These are phyloP conservation scores for Penicillium roqueforti DNA, from an alignment of 495 filamentous ascomycete species.

Conservation along the genomic window DNA sequence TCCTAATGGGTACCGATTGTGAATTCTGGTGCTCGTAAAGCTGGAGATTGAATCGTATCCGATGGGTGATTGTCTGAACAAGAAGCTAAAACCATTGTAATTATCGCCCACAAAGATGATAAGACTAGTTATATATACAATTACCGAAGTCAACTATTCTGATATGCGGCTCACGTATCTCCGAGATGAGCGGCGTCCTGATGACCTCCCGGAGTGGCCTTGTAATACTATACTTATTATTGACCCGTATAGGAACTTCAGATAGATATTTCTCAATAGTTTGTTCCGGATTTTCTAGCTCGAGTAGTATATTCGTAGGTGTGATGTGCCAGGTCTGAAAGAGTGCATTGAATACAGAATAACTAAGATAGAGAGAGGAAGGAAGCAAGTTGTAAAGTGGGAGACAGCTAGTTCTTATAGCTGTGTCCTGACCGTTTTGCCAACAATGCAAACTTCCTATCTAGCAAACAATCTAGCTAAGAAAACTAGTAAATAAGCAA, in stretches of 20 bases:
- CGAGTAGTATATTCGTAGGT: conserved; percentile 29
- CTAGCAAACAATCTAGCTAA: too few species aligned
- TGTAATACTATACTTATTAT: conserved; percentile 1
- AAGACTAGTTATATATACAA: conserved; percentile 17
- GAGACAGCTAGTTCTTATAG: too few species aligned
- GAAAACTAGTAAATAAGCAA: too few species aligned
- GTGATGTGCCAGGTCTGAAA: too few species aligned
- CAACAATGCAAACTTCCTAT: too few species aligned
- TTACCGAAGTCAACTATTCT: conserved; percentile 30
- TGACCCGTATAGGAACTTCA: conserved; percentile 15
- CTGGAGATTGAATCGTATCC: conserved; percentile 39
- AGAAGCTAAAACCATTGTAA: conserved; percentile 21
- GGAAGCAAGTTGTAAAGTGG: too few species aligned
- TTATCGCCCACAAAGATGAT: conserved; percentile 9
- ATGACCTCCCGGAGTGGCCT: conserved; percentile 25
- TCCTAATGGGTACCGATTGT: conserved; percentile 42
- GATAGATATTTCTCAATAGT: conserved; percentile 19
- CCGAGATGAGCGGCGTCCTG: conserved; percentile 21
- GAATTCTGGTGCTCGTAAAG: conserved; percentile 44
- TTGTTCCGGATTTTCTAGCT: conserved; percentile 16
- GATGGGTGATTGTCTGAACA: conserved; percentile 30
- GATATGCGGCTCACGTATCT: conserved; percentile 20
- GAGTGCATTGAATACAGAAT: too few species aligned
- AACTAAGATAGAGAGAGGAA: too few species aligned
- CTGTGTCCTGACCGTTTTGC: too few species aligned